phyloP scores from a whole-genome alignment of 2,329 filamentous ascomycete genomes.

The Ploettnerulaceae sp. region DNA sequence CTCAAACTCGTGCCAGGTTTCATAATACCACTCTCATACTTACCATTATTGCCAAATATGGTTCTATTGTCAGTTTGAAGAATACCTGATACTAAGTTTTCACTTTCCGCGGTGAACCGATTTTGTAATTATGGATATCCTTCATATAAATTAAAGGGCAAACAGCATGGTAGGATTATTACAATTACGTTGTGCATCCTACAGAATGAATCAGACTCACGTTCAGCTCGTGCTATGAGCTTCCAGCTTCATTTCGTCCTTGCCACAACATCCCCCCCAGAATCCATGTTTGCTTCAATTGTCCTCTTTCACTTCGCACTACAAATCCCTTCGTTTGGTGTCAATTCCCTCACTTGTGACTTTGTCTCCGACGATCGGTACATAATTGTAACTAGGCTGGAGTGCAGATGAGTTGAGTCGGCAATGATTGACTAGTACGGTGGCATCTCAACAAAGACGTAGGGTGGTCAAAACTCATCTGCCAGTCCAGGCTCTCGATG shows the following conservation, averaged over 20 bases:
- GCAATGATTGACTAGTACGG: constrained; percentile 49
- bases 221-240: background rate
- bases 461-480: constrained; percentile 30
- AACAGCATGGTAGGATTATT: too few relatives aligned
- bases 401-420: constrained; percentile 51
- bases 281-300: constrained; percentile 27
- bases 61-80: too few relatives aligned
- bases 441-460: constrained; percentile 30
- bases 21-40: too few relatives aligned
- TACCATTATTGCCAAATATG: too few relatives aligned
- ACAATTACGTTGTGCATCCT: constrained; percentile 15
- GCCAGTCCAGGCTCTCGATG: constrained; percentile 48
- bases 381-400: constrained; percentile 43
- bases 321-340: constrained; percentile 36
- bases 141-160: too few relatives aligned
- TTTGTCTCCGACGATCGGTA: constrained; percentile 43
- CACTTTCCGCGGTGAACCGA: too few relatives aligned
- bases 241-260: background rate
- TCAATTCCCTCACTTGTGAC: constrained; percentile 49
- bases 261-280: constrained; percentile 20
- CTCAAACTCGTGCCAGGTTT: too few relatives aligned
- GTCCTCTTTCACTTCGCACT: constrained; percentile 22
- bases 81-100: too few relatives aligned
- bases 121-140: too few relatives aligned
- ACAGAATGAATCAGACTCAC: constrained; percentile 6